Conservation (phyloP, 257 asterid genomes). For the Prunella vulgaris region DNA sequence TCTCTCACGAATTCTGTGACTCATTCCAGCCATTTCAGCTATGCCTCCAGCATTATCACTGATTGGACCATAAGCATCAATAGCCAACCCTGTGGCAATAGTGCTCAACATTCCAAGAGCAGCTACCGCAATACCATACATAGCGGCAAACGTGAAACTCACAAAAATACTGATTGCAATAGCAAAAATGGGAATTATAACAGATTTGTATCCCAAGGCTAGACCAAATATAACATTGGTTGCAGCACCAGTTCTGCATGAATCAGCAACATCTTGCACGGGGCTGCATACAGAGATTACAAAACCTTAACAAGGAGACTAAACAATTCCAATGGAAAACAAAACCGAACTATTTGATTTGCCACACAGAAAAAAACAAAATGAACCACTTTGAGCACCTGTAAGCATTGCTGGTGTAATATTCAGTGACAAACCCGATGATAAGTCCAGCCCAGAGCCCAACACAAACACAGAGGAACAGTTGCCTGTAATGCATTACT, state of each 20-base stretch:
- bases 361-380: not conserved
- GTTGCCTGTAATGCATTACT: constrained; percentile 51
- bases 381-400: constrained; percentile 37
- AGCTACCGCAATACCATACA: constrained; percentile 90
- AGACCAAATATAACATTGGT: constrained; percentile 92
- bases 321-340: not conserved
- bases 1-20: constrained; percentile 84
- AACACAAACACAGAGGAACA: constrained; percentile 76
- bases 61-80: constrained; percentile 96
- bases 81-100: constrained; percentile 87
- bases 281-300: constrained; percentile 28
- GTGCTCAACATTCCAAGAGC: constrained; percentile 97
- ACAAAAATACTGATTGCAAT: constrained; percentile 80
- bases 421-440: constrained; percentile 87
- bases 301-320: not conserved
- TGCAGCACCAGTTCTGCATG: constrained; percentile 97
- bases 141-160: constrained; percentile 84
- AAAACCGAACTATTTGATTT: not conserved
- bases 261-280: constrained; percentile 96
- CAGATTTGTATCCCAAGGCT: constrained; percentile 91
- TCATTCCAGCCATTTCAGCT: constrained; percentile 98
- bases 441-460: constrained; percentile 98
- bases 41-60: constrained; percentile 96
- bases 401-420: constrained; percentile 91
- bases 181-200: constrained; percentile 84